Base-by-base conservation (phyloP, 192 early-diverging fungal species). In the Irineochytrium annulatum region DNA sequence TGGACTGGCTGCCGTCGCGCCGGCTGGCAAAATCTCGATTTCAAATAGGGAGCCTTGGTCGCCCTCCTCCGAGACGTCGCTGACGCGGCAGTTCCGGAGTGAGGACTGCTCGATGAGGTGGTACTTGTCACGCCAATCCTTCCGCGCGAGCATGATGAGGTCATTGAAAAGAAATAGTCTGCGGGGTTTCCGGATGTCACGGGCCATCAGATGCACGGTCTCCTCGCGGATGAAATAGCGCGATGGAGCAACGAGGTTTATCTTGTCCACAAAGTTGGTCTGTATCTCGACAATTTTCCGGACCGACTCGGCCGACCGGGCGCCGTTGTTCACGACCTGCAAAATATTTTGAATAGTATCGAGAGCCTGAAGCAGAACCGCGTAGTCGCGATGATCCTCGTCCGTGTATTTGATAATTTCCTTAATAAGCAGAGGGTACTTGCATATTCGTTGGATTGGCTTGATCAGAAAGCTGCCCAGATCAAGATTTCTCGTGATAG, bases 401-500 rank as follows among this genome's bases (percentile, higher is more conserved):
- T 67, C 60, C 17, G 80, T 82, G 43, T 70, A 58, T 56, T 78
- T 78, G 1, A 82, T 63, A 28, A 82, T 73, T 68, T 82, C 79
- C 57, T 70, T 60, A 16, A 82, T 60, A 19, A 99, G 82, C 59
- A 99, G 72, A 30, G 95, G 94, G 72, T 99, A 99, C 75, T 97
- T 98, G 84, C 97, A 99, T 54, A 99, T 95, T 55, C 97, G 86
- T 75, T 99, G 97, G 3, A 99, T 86, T 4, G 97, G 97, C 45
- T 99, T 99, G 74, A 99, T 95, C 58, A 99, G 76, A 73, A 77
- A 82, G 6, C 75, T 64, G 20, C 63, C 67, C 4, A 82, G 60
- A 59, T 82, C 75, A 32, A 82, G 43, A 1, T 73, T 52, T 0
- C 75, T 43, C 19, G 72, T 70, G 0, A 73, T 30, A 2, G 72